Base-by-base conservation (phyloP, 371 early-diverging fungal genomes). In the Rhizomucor miehei region DNA sequence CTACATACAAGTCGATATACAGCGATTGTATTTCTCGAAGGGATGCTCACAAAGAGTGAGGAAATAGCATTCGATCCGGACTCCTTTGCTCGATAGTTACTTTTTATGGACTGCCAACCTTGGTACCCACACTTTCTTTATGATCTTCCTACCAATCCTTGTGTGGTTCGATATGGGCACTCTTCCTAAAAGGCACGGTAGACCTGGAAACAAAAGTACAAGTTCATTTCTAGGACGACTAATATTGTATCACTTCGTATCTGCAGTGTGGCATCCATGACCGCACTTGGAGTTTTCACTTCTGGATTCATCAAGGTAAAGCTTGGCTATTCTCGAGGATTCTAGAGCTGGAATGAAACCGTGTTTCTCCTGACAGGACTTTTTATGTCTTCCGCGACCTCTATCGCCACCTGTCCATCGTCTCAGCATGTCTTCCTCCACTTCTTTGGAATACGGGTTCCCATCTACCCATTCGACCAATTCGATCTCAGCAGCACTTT, bases 381-480 rank as follows among this genome's bases (percentile, higher is more conserved):
- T 80, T 39, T 54, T 89, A 46, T 87, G 89, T 54, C 73, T 89
- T 37, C 91, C 91, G 49, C 73, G 91, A 46, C 91, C 91, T 9
- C 52, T 81, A 23, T 84, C 86, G 20, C 89, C 89, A 29, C 89
- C 89, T 11, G 81, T 89, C 36, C 77, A 80, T 48, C 80, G 88
- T 21, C 61, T 85, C 20, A 80, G 86, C 35, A 75, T 82, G 68
- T 81, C 84, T 11, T 71, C 69, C 38, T 77, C 81, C 11, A 79
- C 80, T 37, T 80, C 84, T 5, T 66, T 82, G 4, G 92, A 92
- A 63, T 92, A 88, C 63, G 92, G 92, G 23, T 88, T 89, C 57
- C 92, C 92, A 19, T 88, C 89, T 1, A 89, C 90, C 3, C 92
- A 92, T 48, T 79, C 89, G 0, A 78, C 86, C 44, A 88, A 88